Percentiles rank a stretch among this genome's conserved stretches.
These are phyloP conservation scores for Beauveria caledonica DNA, from an alignment of 2,329 filamentous ascomycete genomes.

Conservation along the genomic window DNA sequence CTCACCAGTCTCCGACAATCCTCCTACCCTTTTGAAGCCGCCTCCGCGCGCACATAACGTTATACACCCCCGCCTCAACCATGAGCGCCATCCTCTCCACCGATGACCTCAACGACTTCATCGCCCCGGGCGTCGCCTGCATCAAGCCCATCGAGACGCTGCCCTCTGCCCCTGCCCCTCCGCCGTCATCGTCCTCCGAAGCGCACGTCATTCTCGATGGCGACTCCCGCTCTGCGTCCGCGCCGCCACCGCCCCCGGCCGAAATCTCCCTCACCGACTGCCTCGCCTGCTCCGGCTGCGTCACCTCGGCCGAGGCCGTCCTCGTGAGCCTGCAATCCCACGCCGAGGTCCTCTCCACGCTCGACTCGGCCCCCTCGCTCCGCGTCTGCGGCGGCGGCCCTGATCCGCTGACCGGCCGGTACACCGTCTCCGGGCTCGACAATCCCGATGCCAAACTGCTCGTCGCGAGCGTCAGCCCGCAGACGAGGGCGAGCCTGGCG, in stretches of 20 bases:
- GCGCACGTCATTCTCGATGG: slow-evolving; percentile 95
- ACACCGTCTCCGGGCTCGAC: slow-evolving; percentile 43
- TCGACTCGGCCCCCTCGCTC: slow-evolving; percentile 58
- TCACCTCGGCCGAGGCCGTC: slow-evolving; percentile 96
- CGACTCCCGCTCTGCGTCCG: slow-evolving; percentile 46
- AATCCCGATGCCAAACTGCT: slow-evolving; percentile 65
- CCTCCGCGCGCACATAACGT: neutral
- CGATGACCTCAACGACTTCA: slow-evolving; percentile 98
- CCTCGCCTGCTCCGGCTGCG: slow-evolving; percentile 92
- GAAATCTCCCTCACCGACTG: slow-evolving; percentile 96
- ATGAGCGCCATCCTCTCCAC: slow-evolving; percentile 98
- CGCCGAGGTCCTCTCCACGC: slow-evolving; percentile 73
- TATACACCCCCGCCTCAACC: slow-evolving; percentile 17
- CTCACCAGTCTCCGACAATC: no score
- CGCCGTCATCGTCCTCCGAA: slow-evolving; percentile 30
- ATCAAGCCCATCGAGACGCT: slow-evolving; percentile 96
- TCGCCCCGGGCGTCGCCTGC: slow-evolving; percentile 92
- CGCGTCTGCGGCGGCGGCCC: slow-evolving; percentile 26
- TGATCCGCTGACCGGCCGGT: slow-evolving; percentile 22
- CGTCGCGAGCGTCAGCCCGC: slow-evolving; percentile 86
- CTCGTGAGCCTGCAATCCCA: slow-evolving; percentile 92
- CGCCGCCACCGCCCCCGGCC: slow-evolving; percentile 54
- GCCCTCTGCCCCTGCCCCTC: slow-evolving; percentile 41
- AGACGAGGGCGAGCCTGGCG: slow-evolving; percentile 81
- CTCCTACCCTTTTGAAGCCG: neutral